A percentile compares a stretch with the other conserved stretches of the same genome.
These are phyloP conservation scores for Pythium apleroticum DNA, from an alignment of 352 stramenopile species.

Conservation along the genomic window DNA sequence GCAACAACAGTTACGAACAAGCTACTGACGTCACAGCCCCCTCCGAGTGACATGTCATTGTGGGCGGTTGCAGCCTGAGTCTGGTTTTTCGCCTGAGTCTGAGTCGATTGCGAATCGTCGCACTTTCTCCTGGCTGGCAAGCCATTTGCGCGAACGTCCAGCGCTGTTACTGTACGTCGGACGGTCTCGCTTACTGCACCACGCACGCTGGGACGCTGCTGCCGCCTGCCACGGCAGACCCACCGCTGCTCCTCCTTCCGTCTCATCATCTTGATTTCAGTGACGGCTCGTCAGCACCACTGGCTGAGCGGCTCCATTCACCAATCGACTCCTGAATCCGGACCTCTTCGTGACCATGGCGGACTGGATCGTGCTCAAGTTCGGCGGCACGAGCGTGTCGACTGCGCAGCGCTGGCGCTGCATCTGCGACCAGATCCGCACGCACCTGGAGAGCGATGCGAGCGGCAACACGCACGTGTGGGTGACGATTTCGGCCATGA, in stretches of 20 bases:
- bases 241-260: background rate
- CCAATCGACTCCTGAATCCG: conserved; percentile 1
- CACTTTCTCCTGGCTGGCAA: conserved; percentile 27
- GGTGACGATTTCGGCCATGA: conserved; percentile 88
- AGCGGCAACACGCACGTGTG: conserved; percentile 54
- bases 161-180: background rate
- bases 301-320: conserved; percentile 1
- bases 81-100: conserved; percentile 3
- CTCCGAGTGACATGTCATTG: conserved; percentile 2
- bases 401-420: conserved; percentile 71
- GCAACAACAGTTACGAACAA: conserved; percentile 14
- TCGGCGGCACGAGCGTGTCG: conserved; percentile 87
- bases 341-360: conserved; percentile 4
- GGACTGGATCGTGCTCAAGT: conserved; percentile 88
- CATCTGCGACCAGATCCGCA: conserved; percentile 74
- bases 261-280: background rate
- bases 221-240: background rate
- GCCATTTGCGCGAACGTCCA: conserved; percentile 18
- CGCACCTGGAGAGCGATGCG: conserved; percentile 42
- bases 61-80: no score
- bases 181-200: background rate
- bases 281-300: background rate
- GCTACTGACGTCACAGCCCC: background rate
- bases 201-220: background rate
- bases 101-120: conserved; percentile 12